phyloP scores from a whole-genome alignment of 75 land plant genomes.

The Sequoiadendron giganteum region DNA sequence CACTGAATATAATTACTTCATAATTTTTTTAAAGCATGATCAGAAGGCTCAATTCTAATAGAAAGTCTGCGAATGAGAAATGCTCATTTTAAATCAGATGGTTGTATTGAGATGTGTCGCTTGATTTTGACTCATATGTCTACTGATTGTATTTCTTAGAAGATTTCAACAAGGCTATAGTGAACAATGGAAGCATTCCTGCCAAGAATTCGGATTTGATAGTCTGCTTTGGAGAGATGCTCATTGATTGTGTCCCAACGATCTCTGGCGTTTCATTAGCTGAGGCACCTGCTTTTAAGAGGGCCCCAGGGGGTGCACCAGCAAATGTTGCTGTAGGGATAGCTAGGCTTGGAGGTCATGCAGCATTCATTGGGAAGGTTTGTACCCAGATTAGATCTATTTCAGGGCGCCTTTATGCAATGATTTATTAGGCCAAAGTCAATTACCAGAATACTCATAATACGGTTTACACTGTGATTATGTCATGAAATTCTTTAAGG shows the following conservation, averaged over 20 bases:
- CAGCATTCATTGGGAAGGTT: slow-evolving; percentile 91
- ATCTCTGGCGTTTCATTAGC: slow-evolving; percentile 76
- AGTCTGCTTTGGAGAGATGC: slow-evolving; percentile 94
- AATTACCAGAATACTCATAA: too few relatives aligned
- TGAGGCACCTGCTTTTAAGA: slow-evolving; percentile 84
- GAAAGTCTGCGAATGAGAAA: too few relatives aligned
- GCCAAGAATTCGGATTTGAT: slow-evolving; percentile 27
- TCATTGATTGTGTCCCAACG: slow-evolving; percentile 94
- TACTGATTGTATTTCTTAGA: too few relatives aligned
- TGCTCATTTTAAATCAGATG: too few relatives aligned
- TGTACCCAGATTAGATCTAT: not conserved
- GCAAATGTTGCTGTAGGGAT: slow-evolving; percentile 97
- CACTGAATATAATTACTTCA: too few relatives aligned
- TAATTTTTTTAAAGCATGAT: too few relatives aligned
- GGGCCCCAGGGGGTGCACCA: slow-evolving; percentile 97
- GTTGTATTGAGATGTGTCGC: too few relatives aligned
- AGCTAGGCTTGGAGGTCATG: slow-evolving; percentile 84
- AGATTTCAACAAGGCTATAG: not conserved
- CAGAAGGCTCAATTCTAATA: too few relatives aligned
- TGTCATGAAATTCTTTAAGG: not conserved
- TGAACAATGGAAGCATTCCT: not conserved
- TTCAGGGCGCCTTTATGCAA: not conserved
- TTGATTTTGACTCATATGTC: too few relatives aligned
- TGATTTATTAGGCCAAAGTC: too few relatives aligned
- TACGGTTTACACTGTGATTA: not conserved